Conservation (phyloP, 2,329 filamentous ascomycete genomes). For the Xylariomycetidae sp. region DNA sequence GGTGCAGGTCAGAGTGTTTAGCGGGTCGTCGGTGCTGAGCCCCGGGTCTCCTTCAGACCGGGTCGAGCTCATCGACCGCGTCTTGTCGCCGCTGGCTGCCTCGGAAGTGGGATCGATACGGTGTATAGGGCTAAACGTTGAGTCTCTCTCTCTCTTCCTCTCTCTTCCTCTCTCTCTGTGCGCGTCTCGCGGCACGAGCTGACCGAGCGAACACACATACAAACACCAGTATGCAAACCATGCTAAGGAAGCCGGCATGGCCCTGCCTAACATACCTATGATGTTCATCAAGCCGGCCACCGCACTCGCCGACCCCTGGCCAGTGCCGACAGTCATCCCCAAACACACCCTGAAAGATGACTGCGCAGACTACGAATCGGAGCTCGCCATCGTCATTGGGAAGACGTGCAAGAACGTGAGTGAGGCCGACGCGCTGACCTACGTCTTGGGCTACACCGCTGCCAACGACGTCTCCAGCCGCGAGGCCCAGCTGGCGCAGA, state of each 20-base stretch:
- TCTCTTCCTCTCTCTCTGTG: slow-evolving; percentile 8
- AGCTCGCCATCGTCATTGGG: slow-evolving; percentile 54
- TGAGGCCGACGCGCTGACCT: slow-evolving; percentile 51
- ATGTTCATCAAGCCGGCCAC: slow-evolving; percentile 56
- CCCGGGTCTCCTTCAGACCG: slow-evolving; percentile 45
- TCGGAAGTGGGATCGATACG: slow-evolving; percentile 52
- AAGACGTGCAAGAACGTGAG: slow-evolving; percentile 47
- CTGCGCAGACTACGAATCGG: slow-evolving; percentile 55
- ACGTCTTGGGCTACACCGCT: slow-evolving; percentile 60
- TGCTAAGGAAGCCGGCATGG: slow-evolving; percentile 45
- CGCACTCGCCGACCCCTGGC: slow-evolving; percentile 50
- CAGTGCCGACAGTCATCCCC: slow-evolving; percentile 46
- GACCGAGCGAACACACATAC: neutral
- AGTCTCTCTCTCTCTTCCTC: slow-evolving; percentile 10
- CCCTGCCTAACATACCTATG: slow-evolving; percentile 49
- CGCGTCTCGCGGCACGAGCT: neutral
- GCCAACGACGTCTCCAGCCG: slow-evolving; percentile 61
- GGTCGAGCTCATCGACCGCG: slow-evolving; percentile 37
- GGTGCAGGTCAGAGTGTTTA: slow-evolving; percentile 52
- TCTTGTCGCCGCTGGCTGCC: slow-evolving; percentile 47
- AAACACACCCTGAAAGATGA: slow-evolving; percentile 48
- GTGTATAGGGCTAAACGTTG: slow-evolving; percentile 54
- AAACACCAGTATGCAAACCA: slow-evolving; percentile 34
- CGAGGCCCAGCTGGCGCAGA: slow-evolving; percentile 48
- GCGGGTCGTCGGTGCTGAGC: slow-evolving; percentile 51